Conservation (phyloP, 805 yeast genomes). For the Ogataea thermomethanolica region DNA sequence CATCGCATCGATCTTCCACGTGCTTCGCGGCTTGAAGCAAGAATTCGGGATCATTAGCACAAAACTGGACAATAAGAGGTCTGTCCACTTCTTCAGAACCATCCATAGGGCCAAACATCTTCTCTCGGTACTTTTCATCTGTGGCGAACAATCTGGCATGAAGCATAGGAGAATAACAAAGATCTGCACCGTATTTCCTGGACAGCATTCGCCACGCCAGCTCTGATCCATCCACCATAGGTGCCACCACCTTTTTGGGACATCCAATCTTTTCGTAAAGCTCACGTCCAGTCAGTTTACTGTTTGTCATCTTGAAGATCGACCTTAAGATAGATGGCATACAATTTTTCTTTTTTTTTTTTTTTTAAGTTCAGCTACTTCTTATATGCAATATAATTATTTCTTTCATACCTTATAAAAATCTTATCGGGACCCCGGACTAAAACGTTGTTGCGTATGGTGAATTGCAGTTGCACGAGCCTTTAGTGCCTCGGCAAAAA, state of each 20-base stretch:
- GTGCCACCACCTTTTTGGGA: constrained; percentile 89
- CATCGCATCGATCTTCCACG: constrained; percentile 86
- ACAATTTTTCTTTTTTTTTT: constrained; percentile 1
- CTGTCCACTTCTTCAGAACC: constrained; percentile 70
- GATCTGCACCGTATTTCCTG: constrained; percentile 84
- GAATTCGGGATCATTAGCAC: constrained; percentile 92
- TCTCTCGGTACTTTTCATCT: constrained; percentile 72
- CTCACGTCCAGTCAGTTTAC: constrained; percentile 55
- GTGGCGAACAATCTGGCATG: constrained; percentile 90
- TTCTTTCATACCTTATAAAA: constrained; percentile 2
- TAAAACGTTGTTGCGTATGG: constrained; percentile 20
- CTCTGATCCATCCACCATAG: constrained; percentile 98
- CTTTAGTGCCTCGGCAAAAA: constrained; percentile 76
- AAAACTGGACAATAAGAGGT: constrained; percentile 90
- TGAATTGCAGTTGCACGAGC: constrained; percentile 50
- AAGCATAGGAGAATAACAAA: constrained; percentile 95
- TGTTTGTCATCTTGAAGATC: constrained; percentile 4
- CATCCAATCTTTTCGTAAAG: constrained; percentile 65
- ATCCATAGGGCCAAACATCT: constrained; percentile 69
- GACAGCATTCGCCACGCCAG: constrained; percentile 91
- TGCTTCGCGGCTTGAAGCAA: constrained; percentile 74
- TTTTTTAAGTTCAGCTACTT: constrained; percentile 1
- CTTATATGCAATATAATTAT: neutral
- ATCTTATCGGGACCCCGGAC: constrained; percentile 12
- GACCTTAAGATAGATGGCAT: constrained; percentile 5